A percentile compares a stretch with the other conserved stretches of the same genome.
Conservation (phyloP, 2,329 filamentous ascomycete species). For the Colletotrichum orchidophilum region DNA sequence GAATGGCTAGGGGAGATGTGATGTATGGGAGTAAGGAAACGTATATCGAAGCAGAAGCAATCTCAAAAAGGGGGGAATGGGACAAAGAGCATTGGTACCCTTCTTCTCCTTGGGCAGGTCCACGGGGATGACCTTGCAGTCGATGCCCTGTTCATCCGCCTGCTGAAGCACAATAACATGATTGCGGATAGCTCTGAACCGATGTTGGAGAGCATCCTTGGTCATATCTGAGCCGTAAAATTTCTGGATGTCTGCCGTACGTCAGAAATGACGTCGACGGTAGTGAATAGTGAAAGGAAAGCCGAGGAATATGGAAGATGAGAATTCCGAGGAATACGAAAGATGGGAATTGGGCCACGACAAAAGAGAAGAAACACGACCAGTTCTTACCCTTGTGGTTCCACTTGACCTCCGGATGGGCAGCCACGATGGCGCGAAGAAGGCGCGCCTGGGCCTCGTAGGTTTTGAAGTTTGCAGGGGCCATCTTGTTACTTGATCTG, state of each 20-base stretch:
- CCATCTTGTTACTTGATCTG: constrained; percentile 50
- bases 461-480: constrained; percentile 64
- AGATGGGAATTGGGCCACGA: not conserved
- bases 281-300: not conserved
- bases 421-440: constrained; percentile 68
- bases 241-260: constrained; percentile 53
- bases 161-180: constrained; percentile 50
- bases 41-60: not conserved
- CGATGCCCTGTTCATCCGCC: constrained; percentile 47
- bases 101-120: constrained; percentile 49
- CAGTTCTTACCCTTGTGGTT: constrained; percentile 67
- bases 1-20: not conserved
- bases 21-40: not conserved
- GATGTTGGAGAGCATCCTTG: constrained; percentile 58
- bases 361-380: not conserved
- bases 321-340: not conserved
- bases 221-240: constrained; percentile 62
- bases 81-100: constrained; percentile 43
- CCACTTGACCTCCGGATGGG: constrained; percentile 62
- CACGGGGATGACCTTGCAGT: constrained; percentile 54
- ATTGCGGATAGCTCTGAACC: constrained; percentile 58
- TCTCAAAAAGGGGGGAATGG: not conserved
- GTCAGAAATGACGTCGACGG: constrained; percentile 25
- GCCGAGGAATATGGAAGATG: not conserved
- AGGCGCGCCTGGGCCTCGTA: constrained; percentile 70